Evolutionary conservation across 345 rosid genomes (phyloP).

Genomic region (Melastoma malabathricum): DNA sequence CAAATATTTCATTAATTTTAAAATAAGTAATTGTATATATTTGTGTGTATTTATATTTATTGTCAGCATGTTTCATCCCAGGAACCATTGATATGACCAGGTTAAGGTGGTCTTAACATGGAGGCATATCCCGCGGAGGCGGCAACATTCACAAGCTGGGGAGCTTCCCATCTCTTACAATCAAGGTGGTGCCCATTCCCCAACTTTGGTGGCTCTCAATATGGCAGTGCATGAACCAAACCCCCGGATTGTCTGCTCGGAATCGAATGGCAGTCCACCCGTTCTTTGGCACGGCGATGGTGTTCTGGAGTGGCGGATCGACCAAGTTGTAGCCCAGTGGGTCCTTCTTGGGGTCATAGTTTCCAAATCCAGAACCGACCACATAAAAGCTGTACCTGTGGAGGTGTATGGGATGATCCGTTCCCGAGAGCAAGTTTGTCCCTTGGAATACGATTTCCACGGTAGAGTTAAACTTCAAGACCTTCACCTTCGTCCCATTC

Average conservation of each 20-base stretch:
- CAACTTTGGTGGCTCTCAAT: conserved; percentile 20
- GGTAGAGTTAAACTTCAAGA: conserved; percentile 7
- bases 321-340: conserved; percentile 13
- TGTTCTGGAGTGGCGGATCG: conserved; percentile 20
- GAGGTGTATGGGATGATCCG: conserved; percentile 22
- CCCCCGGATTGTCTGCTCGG: conserved; percentile 22
- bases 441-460: conserved; percentile 23
- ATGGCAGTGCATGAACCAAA: conserved; percentile 34
- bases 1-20: too few relatives aligned
- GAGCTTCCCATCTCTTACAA: conserved; percentile 14
- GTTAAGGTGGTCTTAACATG: too few relatives aligned
- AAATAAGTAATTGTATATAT: too few relatives aligned
- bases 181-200: conserved; percentile 27
- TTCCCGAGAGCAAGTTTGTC: conserved; percentile 13
- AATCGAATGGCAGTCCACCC: conserved; percentile 26
- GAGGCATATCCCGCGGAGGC: conserved; percentile 29
- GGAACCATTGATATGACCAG: too few relatives aligned
- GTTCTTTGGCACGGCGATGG: conserved; percentile 16
- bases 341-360: conserved; percentile 12
- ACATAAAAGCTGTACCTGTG: conserved; percentile 18
- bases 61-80: too few relatives aligned
- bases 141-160: conserved; percentile 6
- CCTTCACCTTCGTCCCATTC: conserved; percentile 13
- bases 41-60: too few relatives aligned
- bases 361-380: conserved; percentile 17